A percentile compares a stretch with the other conserved stretches of the same genome.
phyloP scores from a whole-genome alignment of 2,329 filamentous ascomycete genomes.

The Septoria linicola region DNA sequence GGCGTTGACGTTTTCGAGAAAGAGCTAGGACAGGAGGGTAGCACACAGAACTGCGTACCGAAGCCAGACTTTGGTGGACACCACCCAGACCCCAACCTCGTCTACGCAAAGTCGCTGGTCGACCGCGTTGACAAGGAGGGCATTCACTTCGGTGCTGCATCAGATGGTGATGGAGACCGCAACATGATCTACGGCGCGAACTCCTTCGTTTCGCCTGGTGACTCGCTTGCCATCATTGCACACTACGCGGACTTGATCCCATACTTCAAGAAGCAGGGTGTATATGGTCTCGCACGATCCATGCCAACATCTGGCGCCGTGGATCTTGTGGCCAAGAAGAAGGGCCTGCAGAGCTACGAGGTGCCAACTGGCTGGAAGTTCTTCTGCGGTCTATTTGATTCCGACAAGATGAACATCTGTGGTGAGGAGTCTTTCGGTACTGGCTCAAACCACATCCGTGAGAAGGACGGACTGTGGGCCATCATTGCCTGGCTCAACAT shows the following conservation, averaged over 20 bases:
- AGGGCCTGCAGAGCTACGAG: conserved; percentile 88
- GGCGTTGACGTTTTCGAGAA: conserved; percentile 92
- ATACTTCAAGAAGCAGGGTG: conserved; percentile 96
- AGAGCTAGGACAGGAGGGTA: conserved; percentile 79
- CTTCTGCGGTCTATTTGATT: conserved; percentile 94
- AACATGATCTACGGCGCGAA: conserved; percentile 99
- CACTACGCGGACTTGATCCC: conserved; percentile 95
- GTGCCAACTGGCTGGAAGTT: conserved; percentile 99
- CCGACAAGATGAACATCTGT: conserved; percentile 95
- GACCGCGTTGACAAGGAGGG: conserved; percentile 87
- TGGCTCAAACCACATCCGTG: conserved; percentile 96
- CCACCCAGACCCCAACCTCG: conserved; percentile 96
- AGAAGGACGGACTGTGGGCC: conserved; percentile 98
- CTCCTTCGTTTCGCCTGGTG: conserved; percentile 92
- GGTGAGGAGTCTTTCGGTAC: conserved; percentile 98
- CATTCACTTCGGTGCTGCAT: conserved; percentile 94
- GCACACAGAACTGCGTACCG: conserved; percentile 88
- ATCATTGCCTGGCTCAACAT: conserved; percentile 98
- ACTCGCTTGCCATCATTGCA: conserved; percentile 96
- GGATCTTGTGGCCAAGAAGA: conserved; percentile 92
- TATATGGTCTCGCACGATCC: conserved; percentile 90
- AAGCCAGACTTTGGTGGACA: conserved; percentile 95
- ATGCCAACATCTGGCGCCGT: conserved; percentile 98
- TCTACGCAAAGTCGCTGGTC: conserved; percentile 92
- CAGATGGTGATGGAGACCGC: conserved; percentile 94